These are phyloP conservation scores for Aphanocladium album DNA, from an alignment of 2,329 filamentous ascomycete genomes.

Conservation along the genomic window DNA sequence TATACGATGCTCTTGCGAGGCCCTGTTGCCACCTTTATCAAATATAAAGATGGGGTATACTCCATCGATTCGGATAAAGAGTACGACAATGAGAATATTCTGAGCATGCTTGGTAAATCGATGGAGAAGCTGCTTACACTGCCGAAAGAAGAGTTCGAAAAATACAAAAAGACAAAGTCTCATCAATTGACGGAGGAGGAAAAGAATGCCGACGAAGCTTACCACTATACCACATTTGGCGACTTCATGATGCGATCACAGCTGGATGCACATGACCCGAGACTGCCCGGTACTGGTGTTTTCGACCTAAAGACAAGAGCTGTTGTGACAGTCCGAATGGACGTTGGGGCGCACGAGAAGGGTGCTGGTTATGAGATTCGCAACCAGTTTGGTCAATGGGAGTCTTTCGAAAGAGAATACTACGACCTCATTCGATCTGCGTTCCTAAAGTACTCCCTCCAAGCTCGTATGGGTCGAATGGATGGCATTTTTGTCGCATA, in stretches of 20 bases:
- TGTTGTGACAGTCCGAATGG: slow-evolving; percentile 88
- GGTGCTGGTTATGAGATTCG: slow-evolving; percentile 86
- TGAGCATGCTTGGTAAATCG: slow-evolving; percentile 89
- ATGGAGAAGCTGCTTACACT: slow-evolving; percentile 94
- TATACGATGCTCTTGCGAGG: slow-evolving; percentile 70
- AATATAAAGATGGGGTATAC: slow-evolving; percentile 79
- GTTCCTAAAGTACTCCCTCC: slow-evolving; percentile 93
- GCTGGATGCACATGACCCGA: slow-evolving; percentile 80
- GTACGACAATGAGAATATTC: slow-evolving; percentile 75
- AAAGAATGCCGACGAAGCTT: slow-evolving; percentile 68
- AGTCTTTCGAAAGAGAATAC: slow-evolving; percentile 93
- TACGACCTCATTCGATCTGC: slow-evolving; percentile 94
- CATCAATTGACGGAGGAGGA: slow-evolving; percentile 68
- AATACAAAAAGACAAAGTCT: slow-evolving; percentile 66
- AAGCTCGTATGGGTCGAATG: slow-evolving; percentile 96
- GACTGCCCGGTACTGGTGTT: slow-evolving; percentile 85
- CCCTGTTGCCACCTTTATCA: slow-evolving; percentile 76
- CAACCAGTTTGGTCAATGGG: slow-evolving; percentile 67
- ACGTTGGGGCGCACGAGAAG: slow-evolving; percentile 63
- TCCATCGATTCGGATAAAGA: slow-evolving; percentile 96
- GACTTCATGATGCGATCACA: slow-evolving; percentile 95
- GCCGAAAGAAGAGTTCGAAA: slow-evolving; percentile 76
- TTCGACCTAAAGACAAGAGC: slow-evolving; percentile 96
- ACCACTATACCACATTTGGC: slow-evolving; percentile 79
- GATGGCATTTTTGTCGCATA: slow-evolving; percentile 97